Evolutionary conservation across 768 basidiomycete species (phyloP).

Genomic region (Tephrocybe sp.): DNA sequence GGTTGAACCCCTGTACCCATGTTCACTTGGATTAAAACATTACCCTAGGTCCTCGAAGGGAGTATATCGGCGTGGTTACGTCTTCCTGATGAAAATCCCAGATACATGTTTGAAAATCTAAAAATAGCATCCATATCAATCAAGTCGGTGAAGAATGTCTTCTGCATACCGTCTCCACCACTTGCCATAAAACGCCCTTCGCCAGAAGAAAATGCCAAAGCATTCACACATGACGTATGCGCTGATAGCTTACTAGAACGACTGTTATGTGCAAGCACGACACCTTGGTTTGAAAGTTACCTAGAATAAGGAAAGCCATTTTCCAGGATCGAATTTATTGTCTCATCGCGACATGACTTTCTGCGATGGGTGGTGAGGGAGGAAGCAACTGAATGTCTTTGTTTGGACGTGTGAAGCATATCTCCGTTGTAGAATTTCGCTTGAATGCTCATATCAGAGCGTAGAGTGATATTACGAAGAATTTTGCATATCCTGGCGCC

Average conservation of each 20-base stretch:
- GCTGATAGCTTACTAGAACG: conserved; percentile 32
- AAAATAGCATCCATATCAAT: neutral
- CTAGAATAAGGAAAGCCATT: conserved; percentile 39
- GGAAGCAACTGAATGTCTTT: conserved; percentile 1
- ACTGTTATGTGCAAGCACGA: neutral
- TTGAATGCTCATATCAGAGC: neutral
- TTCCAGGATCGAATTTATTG: conserved; percentile 18
- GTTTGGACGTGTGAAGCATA: conserved; percentile 4
- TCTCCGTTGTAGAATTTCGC: neutral
- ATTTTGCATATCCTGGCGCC: neutral
- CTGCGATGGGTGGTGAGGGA: neutral
- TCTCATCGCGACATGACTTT: conserved; percentile 11
- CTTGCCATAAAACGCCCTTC: conserved; percentile 63
- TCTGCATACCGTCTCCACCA: conserved; percentile 61
- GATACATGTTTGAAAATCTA: conserved; percentile 53
- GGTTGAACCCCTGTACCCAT: too few relatives aligned
- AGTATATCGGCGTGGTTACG: conserved; percentile 36
- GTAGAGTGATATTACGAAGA: neutral
- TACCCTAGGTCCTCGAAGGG: conserved; percentile 48
- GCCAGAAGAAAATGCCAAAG: conserved; percentile 56
- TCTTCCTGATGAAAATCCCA: conserved; percentile 71
- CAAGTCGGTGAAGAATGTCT: neutral
- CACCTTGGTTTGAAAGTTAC: conserved; percentile 13
- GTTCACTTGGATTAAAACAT: neutral
- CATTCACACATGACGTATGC: conserved; percentile 66